Evolutionary conservation across 306 rosid genomes (phyloP).

Genomic region (Cyamopsis tetragonoloba): DNA sequence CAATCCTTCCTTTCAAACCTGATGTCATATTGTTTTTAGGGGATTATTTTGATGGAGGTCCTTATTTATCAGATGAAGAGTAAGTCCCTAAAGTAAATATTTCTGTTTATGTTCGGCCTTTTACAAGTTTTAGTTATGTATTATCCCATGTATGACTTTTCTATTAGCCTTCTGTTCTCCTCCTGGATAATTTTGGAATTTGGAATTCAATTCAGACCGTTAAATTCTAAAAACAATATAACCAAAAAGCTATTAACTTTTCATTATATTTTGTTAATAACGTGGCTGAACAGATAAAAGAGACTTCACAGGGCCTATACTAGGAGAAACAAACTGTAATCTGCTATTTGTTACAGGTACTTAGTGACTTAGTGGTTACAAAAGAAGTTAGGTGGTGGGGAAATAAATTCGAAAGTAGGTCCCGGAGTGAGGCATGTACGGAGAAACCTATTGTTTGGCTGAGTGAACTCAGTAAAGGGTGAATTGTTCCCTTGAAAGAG

Average conservation of each 20-base stretch:
- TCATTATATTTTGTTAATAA: too few relatives aligned
- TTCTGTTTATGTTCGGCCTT: background rate
- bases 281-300: too few relatives aligned
- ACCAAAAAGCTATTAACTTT: background rate
- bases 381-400: too few relatives aligned
- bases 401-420: too few relatives aligned
- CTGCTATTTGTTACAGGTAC: too few relatives aligned
- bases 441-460: too few relatives aligned
- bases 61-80: conserved; percentile 64
- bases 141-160: background rate
- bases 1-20: conserved; percentile 64
- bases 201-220: conserved; percentile 4
- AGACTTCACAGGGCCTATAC: too few relatives aligned
- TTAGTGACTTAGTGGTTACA: too few relatives aligned
- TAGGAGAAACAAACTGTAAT: too few relatives aligned
- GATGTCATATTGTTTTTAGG: conserved; percentile 73
- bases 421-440: too few relatives aligned
- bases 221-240: conserved; percentile 6
- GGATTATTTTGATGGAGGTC: conserved; percentile 86
- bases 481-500: too few relatives aligned
- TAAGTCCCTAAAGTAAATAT: conserved; percentile 39
- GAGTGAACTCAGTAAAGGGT: too few relatives aligned
- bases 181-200: background rate
- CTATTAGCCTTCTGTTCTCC: background rate
- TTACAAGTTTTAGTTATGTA: conserved; percentile 8